phyloP scores from a whole-genome alignment of 768 basidiomycete genomes.

The Chalciporus sphaerocephalus region DNA sequence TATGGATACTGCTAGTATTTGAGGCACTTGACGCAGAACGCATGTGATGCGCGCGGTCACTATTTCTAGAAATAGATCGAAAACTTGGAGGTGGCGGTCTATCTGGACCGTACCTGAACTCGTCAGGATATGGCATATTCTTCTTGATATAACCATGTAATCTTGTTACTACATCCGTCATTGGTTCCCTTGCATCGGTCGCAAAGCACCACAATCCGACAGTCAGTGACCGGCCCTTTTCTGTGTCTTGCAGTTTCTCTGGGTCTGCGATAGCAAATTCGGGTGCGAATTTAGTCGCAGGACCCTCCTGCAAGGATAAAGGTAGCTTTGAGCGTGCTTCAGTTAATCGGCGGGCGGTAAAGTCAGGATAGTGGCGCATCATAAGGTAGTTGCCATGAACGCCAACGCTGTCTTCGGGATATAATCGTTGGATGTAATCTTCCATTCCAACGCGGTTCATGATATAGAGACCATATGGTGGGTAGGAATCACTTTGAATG shows the following conservation, averaged over 20 bases:
- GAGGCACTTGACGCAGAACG: conserved; percentile 34
- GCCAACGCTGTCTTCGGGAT: conserved; percentile 73
- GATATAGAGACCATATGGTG: conserved; percentile 81
- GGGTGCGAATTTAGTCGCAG: conserved; percentile 45
- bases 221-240: conserved; percentile 54
- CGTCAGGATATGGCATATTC: conserved; percentile 66
- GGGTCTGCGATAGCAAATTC: conserved; percentile 43
- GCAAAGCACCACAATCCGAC: conserved; percentile 76
- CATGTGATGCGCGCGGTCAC: conserved; percentile 24
- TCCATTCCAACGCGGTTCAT: conserved; percentile 78
- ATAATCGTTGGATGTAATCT: conserved; percentile 69
- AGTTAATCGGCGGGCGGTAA: conserved; percentile 47
- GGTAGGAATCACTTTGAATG: conserved; percentile 58
- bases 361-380: conserved; percentile 70
- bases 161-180: conserved; percentile 67
- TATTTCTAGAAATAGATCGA: conserved; percentile 30
- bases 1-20: conserved; percentile 32
- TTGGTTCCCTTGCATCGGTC: conserved; percentile 63
- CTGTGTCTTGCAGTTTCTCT: conserved; percentile 40
- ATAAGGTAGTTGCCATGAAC: conserved; percentile 62
- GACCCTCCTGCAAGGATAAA: conserved; percentile 25
- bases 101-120: conserved; percentile 65
- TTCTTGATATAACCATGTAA: conserved; percentile 63
- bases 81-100: conserved; percentile 58
- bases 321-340: conserved; percentile 28